Conservation (phyloP, 2,329 filamentous ascomycete genomes). For the Chlorencoelia australis region DNA sequence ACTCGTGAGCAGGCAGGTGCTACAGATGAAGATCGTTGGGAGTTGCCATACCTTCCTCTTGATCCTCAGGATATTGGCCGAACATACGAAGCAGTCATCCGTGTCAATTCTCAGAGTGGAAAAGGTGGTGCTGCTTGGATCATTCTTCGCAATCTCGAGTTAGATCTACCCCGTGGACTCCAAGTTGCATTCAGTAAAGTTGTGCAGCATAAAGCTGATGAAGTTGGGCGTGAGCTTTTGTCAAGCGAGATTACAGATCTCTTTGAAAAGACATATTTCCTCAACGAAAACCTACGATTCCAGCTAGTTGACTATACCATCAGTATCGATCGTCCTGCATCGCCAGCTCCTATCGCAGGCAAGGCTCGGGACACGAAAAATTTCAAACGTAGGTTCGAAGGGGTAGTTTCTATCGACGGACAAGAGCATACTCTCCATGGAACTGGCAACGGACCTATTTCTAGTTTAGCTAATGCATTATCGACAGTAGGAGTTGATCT, state of each 20-base stretch:
- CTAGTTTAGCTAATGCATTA: slow-evolving; percentile 74
- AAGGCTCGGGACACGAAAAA: slow-evolving; percentile 70
- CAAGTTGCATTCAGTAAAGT: slow-evolving; percentile 77
- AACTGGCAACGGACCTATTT: slow-evolving; percentile 82
- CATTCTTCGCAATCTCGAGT: slow-evolving; percentile 76
- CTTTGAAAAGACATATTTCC: slow-evolving; percentile 83
- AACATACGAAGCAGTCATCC: slow-evolving; percentile 96
- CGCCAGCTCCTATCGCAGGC: slow-evolving; percentile 59
- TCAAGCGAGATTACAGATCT: slow-evolving; percentile 74
- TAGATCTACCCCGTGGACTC: slow-evolving; percentile 85
- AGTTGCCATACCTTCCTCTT: slow-evolving; percentile 83
- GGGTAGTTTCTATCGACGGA: slow-evolving; percentile 74
- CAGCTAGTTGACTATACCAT: slow-evolving; percentile 87
- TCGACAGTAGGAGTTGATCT: slow-evolving; percentile 71
- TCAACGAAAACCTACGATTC: slow-evolving; percentile 76
- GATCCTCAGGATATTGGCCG: slow-evolving; percentile 90
- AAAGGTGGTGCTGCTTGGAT: slow-evolving; percentile 95
- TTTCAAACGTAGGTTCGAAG: slow-evolving; percentile 72
- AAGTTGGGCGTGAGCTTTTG: slow-evolving; percentile 72
- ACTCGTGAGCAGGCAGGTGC: slow-evolving; percentile 48
- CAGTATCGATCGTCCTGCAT: slow-evolving; percentile 67
- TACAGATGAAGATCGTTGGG: slow-evolving; percentile 46
- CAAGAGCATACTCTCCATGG: slow-evolving; percentile 70
- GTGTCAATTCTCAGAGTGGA: slow-evolving; percentile 92
- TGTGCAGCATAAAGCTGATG: slow-evolving; percentile 74